These are phyloP conservation scores for Gaeumannomyces tritici DNA, from an alignment of 2,329 filamentous ascomycete genomes.

Conservation along the genomic window DNA sequence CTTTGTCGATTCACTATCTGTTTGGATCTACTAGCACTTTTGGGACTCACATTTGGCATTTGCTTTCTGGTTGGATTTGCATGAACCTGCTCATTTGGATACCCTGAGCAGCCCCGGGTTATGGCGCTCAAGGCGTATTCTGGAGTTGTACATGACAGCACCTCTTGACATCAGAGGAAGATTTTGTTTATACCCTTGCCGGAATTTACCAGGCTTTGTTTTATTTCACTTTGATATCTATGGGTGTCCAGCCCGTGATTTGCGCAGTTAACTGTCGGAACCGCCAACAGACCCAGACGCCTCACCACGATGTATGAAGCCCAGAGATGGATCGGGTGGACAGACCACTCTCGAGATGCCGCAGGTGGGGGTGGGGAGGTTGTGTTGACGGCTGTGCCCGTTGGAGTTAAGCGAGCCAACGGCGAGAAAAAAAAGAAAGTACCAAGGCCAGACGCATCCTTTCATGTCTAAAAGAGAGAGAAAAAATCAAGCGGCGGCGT, in stretches of 20 bases:
- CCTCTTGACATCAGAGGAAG: background rate
- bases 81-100: background rate
- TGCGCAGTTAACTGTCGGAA: background rate
- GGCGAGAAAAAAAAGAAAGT: no score
- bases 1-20: background rate
- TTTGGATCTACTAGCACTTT: background rate
- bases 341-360: no score
- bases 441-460: no score
- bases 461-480: no score
- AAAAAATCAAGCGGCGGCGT: no score
- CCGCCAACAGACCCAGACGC: no score
- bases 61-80: background rate
- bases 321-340: no score
- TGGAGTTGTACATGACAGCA: background rate
- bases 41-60: background rate
- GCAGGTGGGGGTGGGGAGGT: no score
- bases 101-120: background rate
- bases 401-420: no score
- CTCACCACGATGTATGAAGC: background rate
- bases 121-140: background rate
- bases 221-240: background rate
- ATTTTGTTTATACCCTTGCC: background rate
- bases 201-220: no score
- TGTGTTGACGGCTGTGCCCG: no score
- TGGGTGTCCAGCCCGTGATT: no score